Evolutionary conservation across 2,329 filamentous ascomycete genomes (phyloP), one percentile per base, ranked within the genome.

Genomic region (Diaporthe destruens): DNA sequence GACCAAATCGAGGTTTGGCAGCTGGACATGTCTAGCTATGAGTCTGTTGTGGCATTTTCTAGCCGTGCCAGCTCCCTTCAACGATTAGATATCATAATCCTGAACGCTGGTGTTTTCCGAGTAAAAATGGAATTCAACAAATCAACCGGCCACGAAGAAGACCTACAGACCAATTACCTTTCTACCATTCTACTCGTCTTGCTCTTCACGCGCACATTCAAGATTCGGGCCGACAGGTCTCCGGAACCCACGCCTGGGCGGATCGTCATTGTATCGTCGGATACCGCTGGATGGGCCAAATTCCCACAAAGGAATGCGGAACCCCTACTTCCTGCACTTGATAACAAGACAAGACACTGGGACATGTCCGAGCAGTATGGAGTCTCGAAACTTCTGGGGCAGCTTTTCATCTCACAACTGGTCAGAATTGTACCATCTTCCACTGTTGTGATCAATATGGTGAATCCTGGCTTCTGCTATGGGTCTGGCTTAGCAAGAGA

Each of bases 21-120:
- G 25, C 72, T 84, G n/a, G 82, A 84, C 69, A 79, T 82, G 75
- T 70, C 53, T 16, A 79, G 77, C 11, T 84, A 84, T 66, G 76
- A 78, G 0, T 84, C 83, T 8, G 36, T 72, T 36, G 59, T 29
- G 32, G 25, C 29, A 2, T 72, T 72, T 44, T 49, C 23, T 8
- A 16, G 44, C 23, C 36, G 36, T 2, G 51, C 47, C 2, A 32
- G n/a, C 12, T 3, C 57, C 18, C 57, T 63, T 8, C 23, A 47
- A 39, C 23, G 36, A 6, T 20, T 55, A 18, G 65, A 69, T 8
- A 36, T 63, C 11, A 55, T 57, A 12, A 44, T 72, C 11, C 44
- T 72, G 1, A 72, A 72, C n/a, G 71, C 71, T 12, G 66, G 66
- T 9, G 55, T 72, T 11, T 29, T 23, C 29, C 29, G 51, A 14